Conservation (phyloP, 2,329 filamentous ascomycete species). For the Ascochyta lentis region DNA sequence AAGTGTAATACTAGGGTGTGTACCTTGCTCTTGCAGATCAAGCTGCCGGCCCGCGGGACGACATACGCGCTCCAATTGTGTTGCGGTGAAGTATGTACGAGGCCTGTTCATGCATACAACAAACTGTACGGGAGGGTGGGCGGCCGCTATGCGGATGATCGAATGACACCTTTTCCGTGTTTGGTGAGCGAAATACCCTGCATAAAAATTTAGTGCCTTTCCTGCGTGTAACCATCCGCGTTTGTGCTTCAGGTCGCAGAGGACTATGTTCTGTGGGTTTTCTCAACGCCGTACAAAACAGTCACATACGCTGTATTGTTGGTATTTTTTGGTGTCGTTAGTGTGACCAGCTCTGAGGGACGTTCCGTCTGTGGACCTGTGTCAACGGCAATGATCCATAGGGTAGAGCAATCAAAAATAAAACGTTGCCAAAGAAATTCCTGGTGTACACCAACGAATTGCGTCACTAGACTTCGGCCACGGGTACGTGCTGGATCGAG, state of each 20-base stretch:
- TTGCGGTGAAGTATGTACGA: conserved; percentile 22
- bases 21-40: conserved; percentile 49
- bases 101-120: conserved; percentile 40
- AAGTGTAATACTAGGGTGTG: conserved; percentile 36
- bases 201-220: conserved; percentile 20
- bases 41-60: conserved; percentile 42
- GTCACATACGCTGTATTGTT: conserved; percentile 3
- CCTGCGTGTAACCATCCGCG: conserved; percentile 9
- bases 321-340: neutral
- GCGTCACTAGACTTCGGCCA: conserved; percentile 37
- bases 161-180: conserved; percentile 25
- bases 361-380: neutral
- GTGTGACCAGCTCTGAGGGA: neutral
- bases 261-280: neutral
- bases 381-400: neutral
- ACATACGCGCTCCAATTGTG: conserved; percentile 41
- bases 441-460: conserved; percentile 22
- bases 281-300: neutral
- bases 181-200: conserved; percentile 28
- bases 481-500: conserved; percentile 27
- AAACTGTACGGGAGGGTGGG: conserved; percentile 27
- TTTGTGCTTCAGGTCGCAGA: conserved; percentile 9
- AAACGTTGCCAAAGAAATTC: conserved; percentile 20
- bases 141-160: conserved; percentile 41
- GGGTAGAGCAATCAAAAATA: conserved; percentile 10